Evolutionary conservation across 108 stramenopile species (phyloP).

Genomic region (Fragilariopsis cylindrus): DNA sequence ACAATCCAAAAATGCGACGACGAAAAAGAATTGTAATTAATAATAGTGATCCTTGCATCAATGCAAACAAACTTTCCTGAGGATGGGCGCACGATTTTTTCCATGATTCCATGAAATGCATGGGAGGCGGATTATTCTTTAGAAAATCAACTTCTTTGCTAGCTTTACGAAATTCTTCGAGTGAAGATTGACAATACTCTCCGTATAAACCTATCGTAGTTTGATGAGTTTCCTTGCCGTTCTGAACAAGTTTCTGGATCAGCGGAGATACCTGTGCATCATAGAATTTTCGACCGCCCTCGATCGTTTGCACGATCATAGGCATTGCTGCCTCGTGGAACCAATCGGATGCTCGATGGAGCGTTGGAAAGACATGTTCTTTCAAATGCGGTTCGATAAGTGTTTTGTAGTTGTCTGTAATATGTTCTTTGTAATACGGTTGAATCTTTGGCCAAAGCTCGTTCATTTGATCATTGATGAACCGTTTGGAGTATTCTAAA

Average conservation of each 20-base stretch:
- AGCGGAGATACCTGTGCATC: not conserved
- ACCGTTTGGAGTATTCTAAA: slow-evolving; percentile 5
- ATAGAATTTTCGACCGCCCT: not conserved
- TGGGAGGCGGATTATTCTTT: slow-evolving; percentile 7
- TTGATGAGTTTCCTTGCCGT: not conserved
- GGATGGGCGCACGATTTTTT: slow-evolving; percentile 20
- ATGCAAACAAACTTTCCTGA: slow-evolving; percentile 9
- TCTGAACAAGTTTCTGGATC: not conserved
- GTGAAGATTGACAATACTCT: slow-evolving; percentile 1
- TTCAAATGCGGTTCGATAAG: slow-evolving; percentile 15
- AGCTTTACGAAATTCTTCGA: slow-evolving; percentile 8
- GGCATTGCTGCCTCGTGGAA: slow-evolving; percentile 1
- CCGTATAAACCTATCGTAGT: not conserved
- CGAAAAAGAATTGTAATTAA: slow-evolving; percentile 14
- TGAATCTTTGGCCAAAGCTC: slow-evolving; percentile 18
- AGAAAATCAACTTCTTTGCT: slow-evolving; percentile 7
- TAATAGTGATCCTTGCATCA: not conserved
- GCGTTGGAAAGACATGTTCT: slow-evolving; percentile 10
- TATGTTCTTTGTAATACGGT: slow-evolving; percentile 15
- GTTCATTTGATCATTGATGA: slow-evolving; percentile 15
- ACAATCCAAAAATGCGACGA: slow-evolving; percentile 23
- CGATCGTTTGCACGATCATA: not conserved
- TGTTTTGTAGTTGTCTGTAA: slow-evolving; percentile 2
- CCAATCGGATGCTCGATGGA: not conserved
- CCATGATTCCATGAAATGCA: slow-evolving; percentile 8